These are phyloP conservation scores for Protomyces pachydermus DNA, from an alignment of 1,139 yeast species.

Conservation along the genomic window DNA sequence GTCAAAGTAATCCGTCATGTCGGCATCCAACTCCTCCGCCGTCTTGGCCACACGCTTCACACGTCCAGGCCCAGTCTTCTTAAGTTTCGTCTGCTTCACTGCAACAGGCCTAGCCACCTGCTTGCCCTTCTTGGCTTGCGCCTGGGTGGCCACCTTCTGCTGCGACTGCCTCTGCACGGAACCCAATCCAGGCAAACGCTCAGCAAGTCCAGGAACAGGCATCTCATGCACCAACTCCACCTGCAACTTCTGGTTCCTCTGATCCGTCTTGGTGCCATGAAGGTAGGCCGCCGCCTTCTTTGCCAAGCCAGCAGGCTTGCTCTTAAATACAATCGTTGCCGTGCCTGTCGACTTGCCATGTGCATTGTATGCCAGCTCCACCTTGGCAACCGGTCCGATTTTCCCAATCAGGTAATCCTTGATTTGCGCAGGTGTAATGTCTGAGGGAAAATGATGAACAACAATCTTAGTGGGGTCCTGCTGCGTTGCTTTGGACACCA, in stretches of 20 bases:
- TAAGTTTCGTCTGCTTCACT: constrained; percentile 18
- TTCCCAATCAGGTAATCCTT: constrained; percentile 86
- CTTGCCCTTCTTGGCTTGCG: constrained; percentile 28
- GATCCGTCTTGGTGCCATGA: constrained; percentile 50
- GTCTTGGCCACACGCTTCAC: constrained; percentile 53
- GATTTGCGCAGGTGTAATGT: constrained; percentile 26
- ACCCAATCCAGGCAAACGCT: constrained; percentile 41
- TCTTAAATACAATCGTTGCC: constrained; percentile 74
- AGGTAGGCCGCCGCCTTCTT: constrained; percentile 68
- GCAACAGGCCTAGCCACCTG: constrained; percentile 28
- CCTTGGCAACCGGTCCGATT: constrained; percentile 75
- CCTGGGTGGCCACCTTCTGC: constrained; percentile 54
- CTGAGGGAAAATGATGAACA: constrained; percentile 24
- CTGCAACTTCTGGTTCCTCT: constrained; percentile 53
- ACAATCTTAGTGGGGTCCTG: constrained; percentile 16
- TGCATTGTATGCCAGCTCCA: constrained; percentile 74
- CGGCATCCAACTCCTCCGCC: constrained; percentile 85
- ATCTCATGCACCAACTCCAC: constrained; percentile 8
- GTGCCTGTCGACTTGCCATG: constrained; percentile 87
- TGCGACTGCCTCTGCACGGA: constrained; percentile 83
- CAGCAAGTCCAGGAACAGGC: constrained; percentile 20
- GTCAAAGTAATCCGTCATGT: constrained; percentile 71
- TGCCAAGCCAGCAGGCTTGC: constrained; percentile 45
- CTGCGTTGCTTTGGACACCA: background rate
- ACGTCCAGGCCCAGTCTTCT: constrained; percentile 28